Conservation (phyloP, 2,329 filamentous ascomycete species). For the Nakataea oryzae region DNA sequence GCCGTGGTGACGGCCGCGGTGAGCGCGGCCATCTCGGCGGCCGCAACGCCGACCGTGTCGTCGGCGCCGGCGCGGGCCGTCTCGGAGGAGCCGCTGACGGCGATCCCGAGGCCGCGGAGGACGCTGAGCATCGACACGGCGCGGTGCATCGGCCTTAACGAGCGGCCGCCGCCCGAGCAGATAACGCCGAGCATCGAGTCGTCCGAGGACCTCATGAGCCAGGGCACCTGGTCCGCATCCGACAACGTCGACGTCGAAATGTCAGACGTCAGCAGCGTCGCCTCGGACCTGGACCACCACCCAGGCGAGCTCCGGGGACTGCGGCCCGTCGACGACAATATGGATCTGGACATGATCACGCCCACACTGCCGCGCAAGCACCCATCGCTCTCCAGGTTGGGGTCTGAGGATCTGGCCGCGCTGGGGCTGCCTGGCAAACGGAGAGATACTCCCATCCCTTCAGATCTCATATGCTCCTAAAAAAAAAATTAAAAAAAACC, state of each 20-base stretch:
- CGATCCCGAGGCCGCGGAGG: background rate
- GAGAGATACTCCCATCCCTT: constrained; percentile 20
- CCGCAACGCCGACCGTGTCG: background rate
- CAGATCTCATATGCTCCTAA: constrained; percentile 1
- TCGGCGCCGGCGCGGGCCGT: background rate
- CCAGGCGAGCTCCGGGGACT: background rate
- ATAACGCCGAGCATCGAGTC: constrained; percentile 6
- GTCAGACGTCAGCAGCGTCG: constrained; percentile 4
- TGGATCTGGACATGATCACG: constrained; percentile 4
- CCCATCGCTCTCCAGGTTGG: background rate
- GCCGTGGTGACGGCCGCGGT: background rate
- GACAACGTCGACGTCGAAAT: constrained; percentile 5
- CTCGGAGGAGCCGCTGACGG: background rate
- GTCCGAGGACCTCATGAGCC: constrained; percentile 1
- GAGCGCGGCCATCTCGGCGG: background rate
- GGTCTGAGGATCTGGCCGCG: constrained; percentile 14
- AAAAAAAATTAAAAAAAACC: no score
- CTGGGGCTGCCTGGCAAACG: constrained; percentile 16
- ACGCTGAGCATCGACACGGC: background rate
- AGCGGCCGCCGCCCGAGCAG: background rate
- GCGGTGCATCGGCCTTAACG: background rate
- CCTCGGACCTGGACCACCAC: background rate
- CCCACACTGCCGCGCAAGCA: constrained; percentile 4
- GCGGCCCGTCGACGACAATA: constrained; percentile 18
- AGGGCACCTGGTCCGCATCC: background rate